Percentiles rank a stretch among this genome's conserved stretches.
These are phyloP conservation scores for Metarhizium guizhouense DNA, from an alignment of 2,329 filamentous ascomycete genomes.

Conservation along the genomic window DNA sequence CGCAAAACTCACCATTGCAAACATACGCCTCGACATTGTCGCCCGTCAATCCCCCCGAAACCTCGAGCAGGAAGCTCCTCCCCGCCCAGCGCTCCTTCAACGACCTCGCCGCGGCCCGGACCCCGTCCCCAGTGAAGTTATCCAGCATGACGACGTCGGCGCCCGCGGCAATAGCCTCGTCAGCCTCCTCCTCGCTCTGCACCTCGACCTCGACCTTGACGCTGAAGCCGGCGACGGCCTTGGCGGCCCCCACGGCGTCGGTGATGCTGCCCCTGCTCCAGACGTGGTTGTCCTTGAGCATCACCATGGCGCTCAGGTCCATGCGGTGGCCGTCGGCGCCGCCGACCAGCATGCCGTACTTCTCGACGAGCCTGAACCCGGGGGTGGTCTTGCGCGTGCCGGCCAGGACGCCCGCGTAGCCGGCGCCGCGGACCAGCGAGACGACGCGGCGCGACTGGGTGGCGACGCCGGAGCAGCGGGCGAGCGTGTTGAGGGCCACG, in stretches of 20 bases:
- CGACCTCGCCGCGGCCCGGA: constrained; percentile 63
- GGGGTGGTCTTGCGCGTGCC: constrained; percentile 96
- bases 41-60: constrained; percentile 80
- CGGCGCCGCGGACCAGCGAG: constrained; percentile 48
- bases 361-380: constrained; percentile 90
- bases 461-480: constrained; percentile 85
- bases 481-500: constrained; percentile 83
- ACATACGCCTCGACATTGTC: constrained; percentile 78
- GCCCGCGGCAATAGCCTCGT: constrained; percentile 83
- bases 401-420: constrained; percentile 77
- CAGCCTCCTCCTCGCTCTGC: constrained; percentile 75
- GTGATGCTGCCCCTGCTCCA: constrained; percentile 85
- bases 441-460: constrained; percentile 54
- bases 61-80: constrained; percentile 73
- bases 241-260: constrained; percentile 75
- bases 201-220: constrained; percentile 97
- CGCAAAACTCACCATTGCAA: constrained; percentile 49
- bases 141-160: constrained; percentile 97
- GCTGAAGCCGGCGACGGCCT: constrained; percentile 76
- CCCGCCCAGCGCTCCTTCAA: constrained; percentile 76
- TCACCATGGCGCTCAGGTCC: constrained; percentile 89
- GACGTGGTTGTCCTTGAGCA: constrained; percentile 99
- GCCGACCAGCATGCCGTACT: constrained; percentile 94
- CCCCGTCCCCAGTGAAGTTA: constrained; percentile 77
- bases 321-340: constrained; percentile 88